Conservation (phyloP, 768 basidiomycete species). For the Panaeolus papilionaceus region DNA sequence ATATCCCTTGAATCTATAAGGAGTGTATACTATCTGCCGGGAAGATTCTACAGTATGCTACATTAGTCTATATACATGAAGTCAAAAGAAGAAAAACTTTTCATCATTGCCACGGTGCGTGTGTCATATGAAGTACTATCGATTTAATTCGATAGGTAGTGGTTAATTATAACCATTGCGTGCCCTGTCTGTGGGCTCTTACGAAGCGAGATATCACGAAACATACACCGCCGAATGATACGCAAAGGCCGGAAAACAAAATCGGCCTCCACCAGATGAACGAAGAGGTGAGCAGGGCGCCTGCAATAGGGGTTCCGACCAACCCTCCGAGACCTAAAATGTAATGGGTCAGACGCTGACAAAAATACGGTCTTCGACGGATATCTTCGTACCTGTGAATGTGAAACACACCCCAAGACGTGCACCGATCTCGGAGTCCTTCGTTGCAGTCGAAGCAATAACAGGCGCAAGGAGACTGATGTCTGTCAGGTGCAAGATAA, state of each 20-base stretch:
- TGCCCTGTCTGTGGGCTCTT: slow-evolving; percentile 32
- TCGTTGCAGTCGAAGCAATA: slow-evolving; percentile 47
- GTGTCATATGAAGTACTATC: neutral
- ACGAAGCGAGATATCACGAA: slow-evolving; percentile 36
- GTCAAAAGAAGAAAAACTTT: neutral
- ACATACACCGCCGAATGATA: slow-evolving; percentile 35
- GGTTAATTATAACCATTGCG: slow-evolving; percentile 28
- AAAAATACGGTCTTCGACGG: slow-evolving; percentile 13
- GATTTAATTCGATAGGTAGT: neutral
- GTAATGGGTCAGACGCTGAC: slow-evolving; percentile 30
- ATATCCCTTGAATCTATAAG: slow-evolving; percentile 8
- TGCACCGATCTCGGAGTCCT: slow-evolving; percentile 59
- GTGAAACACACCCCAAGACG: slow-evolving; percentile 58
- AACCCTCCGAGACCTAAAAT: slow-evolving; percentile 48
- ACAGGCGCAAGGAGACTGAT: slow-evolving; percentile 51
- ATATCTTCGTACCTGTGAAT: slow-evolving; percentile 43
- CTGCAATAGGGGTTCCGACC: slow-evolving; percentile 62
- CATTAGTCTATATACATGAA: slow-evolving; percentile 4
- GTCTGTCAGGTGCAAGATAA: slow-evolving; percentile 33
- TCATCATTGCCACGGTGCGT: neutral
- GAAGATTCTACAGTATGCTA: neutral
- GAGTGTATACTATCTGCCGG: neutral
- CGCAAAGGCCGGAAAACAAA: slow-evolving; percentile 55
- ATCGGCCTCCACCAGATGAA: slow-evolving; percentile 67
- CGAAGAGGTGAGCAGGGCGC: slow-evolving; percentile 54